phyloP scores from a whole-genome alignment of 2,329 filamentous ascomycete species.

The Cladophialophora bantiana region DNA sequence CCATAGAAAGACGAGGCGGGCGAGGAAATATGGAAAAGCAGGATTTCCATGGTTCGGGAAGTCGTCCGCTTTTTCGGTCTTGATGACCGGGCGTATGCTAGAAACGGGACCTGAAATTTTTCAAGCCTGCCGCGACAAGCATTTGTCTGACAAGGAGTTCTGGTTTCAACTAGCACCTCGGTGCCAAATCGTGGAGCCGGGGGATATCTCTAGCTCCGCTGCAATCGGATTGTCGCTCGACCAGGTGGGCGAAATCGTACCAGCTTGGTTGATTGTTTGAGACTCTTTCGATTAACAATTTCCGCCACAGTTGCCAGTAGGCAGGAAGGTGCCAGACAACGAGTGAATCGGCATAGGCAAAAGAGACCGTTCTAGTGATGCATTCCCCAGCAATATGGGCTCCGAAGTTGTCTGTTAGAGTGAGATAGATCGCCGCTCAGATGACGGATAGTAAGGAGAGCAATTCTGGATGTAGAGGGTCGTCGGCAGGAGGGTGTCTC shows the following conservation, averaged over 20 bases:
- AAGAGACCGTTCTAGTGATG: not conserved
- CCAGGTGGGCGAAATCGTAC: not conserved
- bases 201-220: not conserved
- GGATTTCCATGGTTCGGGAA: too few species aligned
- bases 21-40: too few species aligned
- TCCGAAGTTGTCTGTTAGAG: not conserved
- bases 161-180: not conserved
- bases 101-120: too few species aligned
- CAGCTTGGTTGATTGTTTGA: not conserved
- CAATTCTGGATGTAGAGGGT: not conserved
- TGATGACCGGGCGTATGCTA: too few species aligned
- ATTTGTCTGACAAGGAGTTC: not conserved
- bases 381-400: not conserved
- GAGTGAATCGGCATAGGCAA: not conserved
- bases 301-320: not conserved
- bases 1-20: too few species aligned
- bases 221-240: not conserved
- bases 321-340: not conserved
- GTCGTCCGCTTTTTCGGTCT: too few species aligned
- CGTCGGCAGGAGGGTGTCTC: not conserved
- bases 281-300: not conserved
- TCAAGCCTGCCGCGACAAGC: not conserved
- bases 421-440: not conserved
- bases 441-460: not conserved
- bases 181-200: not conserved